Percentiles rank a stretch among this genome's conserved stretches.
Conservation (phyloP, 2,329 filamentous ascomycete genomes). For the Sclerotinia glacialis region DNA sequence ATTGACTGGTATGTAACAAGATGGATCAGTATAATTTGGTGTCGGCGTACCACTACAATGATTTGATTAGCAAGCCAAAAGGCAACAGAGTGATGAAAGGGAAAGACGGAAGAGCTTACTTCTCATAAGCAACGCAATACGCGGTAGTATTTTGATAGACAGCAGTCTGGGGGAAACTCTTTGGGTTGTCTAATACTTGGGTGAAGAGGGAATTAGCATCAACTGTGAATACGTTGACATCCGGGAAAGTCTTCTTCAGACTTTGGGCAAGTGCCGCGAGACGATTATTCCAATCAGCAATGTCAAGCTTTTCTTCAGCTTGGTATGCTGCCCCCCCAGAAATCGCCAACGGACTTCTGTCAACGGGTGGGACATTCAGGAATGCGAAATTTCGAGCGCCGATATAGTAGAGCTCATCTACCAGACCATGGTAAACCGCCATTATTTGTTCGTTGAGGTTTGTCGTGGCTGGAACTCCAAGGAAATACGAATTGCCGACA, state of each 20-base stretch:
- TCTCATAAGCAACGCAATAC: constrained; percentile 54
- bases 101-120: constrained; percentile 42
- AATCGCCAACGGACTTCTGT: constrained; percentile 51
- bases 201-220: constrained; percentile 53
- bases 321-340: constrained; percentile 42
- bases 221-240: constrained; percentile 51
- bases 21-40: constrained; percentile 43
- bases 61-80: constrained; percentile 2
- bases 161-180: constrained; percentile 49
- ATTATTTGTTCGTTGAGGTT: constrained; percentile 44
- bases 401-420: constrained; percentile 48
- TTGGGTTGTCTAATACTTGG: constrained; percentile 52
- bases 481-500: constrained; percentile 49
- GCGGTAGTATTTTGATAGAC: constrained; percentile 53
- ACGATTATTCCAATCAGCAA: constrained; percentile 52
- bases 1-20: constrained; percentile 55
- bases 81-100: not conserved
- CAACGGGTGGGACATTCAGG: constrained; percentile 57
- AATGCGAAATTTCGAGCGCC: constrained; percentile 59
- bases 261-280: constrained; percentile 43
- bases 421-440: constrained; percentile 44
- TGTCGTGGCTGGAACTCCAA: constrained; percentile 36
- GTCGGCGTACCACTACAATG: constrained; percentile 46
- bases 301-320: constrained; percentile 44
- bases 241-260: constrained; percentile 40